Base-by-base conservation (phyloP, 352 stramenopile species). In the Globisporangium cystogenes region DNA sequence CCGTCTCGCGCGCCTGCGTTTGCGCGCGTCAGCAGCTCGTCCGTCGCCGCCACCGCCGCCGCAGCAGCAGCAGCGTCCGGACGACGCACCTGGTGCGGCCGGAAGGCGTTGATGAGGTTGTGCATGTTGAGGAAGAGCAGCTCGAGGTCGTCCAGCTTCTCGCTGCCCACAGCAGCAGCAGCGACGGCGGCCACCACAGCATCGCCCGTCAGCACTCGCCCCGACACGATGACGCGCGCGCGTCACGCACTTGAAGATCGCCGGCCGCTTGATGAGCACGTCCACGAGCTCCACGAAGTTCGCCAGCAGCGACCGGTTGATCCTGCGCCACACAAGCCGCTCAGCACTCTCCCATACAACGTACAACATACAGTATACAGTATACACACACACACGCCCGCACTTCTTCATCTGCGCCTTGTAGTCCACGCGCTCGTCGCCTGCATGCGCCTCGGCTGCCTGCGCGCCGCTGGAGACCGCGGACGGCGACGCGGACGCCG, bases 111-210 rank as follows among this genome's bases (percentile, higher is more conserved):
- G 63, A 94, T 94, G 55, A 92, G 73, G 64, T 94, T 94, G 76
- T 94, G 84, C 81, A 94, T 86, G 65, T 94, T 94, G 51, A 94
- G 68, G 54, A 94, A 92, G 26, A 94, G 73, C 57, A 87, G 72
- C 66, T 94, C 84, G 20, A 94, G 60, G 50, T 94, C 84, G 63
- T 89, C 70, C 49, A 94, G 68, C 65, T 94, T 94, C 46, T 82
- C 76, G 62, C 83, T 93, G 40, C 21, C 14, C 1, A 12, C 31
- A 36, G 31, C 31, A 8, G 10, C 31, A 36, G 31, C 12, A 11
- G 5, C 31, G 27, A 7, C 6, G 1, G 4, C 20, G 5, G 2
- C 26, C 24, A n/a, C 14, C 39, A 49, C 16, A 35, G 1, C 8
- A 12, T 29, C 26, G 2, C 26, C 33, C 12, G 33, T 39, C 33